Base-by-base conservation (phyloP, 176 grass and related monocot species). In the Zoysia japonica region DNA sequence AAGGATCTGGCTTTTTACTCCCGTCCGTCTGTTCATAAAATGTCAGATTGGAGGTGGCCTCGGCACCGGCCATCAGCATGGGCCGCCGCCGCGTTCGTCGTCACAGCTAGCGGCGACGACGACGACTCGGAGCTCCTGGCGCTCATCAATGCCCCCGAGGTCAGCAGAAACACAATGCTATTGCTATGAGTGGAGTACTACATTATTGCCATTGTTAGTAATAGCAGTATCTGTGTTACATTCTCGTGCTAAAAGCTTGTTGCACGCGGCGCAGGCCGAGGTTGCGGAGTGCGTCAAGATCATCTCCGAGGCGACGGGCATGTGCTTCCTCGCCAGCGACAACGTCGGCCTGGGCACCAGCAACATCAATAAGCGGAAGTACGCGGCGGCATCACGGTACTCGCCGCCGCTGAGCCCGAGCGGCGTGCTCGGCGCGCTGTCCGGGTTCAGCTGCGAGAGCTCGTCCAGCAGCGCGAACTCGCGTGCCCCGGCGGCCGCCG, bases 41-140 rank as follows among this genome's bases (percentile, higher is more conserved):
- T 65, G 35, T 35, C 87, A 99, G 96, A 99, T 85, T 82, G 86
- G 67, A 93, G 86, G 77, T 99, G 96, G 96, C 75, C 93, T 52
- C 85, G 70, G 7, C 80, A 95, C 76, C 76, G 80, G 42, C 80
- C 96, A 36, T 95, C 96, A 9, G 82, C 84, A 0, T 98, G 96
- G 96, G 92, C 96, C 9, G 81, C 90, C 17, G 90, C 92, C 42
- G 84, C 81, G 47, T 76, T 98, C 65, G 72, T 87, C 36, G 71
- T 66, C 39, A 89, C 83, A 12, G 70, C 76, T 16, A 50, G 35
- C 65, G 16, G 12, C 63, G 73, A 5, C 71, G 78, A 61, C 66
- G 57, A 70, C 46, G 79, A 74, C 82, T 15, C 57, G 47, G 61
- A 78, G 20, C 72, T 91, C 20, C 20, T 86, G 7, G 80, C 72